Base-by-base conservation (phyloP, 192 early-diverging fungal species). In the Coemansia sp. region DNA sequence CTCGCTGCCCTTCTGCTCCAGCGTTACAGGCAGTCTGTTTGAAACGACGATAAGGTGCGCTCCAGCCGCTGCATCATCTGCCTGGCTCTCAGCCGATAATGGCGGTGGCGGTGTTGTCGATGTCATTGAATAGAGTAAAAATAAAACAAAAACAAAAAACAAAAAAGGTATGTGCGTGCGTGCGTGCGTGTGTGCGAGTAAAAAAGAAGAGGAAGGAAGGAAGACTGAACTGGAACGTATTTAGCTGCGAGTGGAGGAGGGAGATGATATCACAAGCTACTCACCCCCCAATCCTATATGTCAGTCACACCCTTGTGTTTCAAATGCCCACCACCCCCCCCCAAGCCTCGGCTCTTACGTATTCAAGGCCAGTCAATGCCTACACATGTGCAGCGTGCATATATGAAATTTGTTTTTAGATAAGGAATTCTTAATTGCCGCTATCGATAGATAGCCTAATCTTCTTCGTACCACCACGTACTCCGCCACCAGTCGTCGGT, bases 11-110 rank as follows among this genome's bases (percentile, higher is more conserved):
- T 64, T 68, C 42, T 60, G 82, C 70, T 36, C 64, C 79, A 78
- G 85, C 74, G 97, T 99, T 65, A 99, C 89, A 21, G 98, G 98
- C 62, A 98, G 85, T 23, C 97, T 86, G 85, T 98, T 99, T 0
- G 97, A 98, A 7, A 99, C 95, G 17, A 98, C 94, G 10, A 98
- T 80, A 14, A 96, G 84, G 32, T 90, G 88, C 9, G 46, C 46
- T 21, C 46, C 46, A 6, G 19, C n/a, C 19, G 89, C 69, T 7
- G 80, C 45, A 19, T 70, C 79, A 12, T 32, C 61, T 19, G n/a
- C 9, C 53, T 64, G 31, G 17, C 17, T 48, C n/a, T 55, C 48
- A 8, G 57, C 60, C 23, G 53, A 31, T 66, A 51, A 15, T 67
- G 10, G 19, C 41, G 41, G 41, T 17, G 41, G 41, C 14, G 39